phyloP scores from a whole-genome alignment of 2,329 filamentous ascomycete species.

The Ascochyta lentis region DNA sequence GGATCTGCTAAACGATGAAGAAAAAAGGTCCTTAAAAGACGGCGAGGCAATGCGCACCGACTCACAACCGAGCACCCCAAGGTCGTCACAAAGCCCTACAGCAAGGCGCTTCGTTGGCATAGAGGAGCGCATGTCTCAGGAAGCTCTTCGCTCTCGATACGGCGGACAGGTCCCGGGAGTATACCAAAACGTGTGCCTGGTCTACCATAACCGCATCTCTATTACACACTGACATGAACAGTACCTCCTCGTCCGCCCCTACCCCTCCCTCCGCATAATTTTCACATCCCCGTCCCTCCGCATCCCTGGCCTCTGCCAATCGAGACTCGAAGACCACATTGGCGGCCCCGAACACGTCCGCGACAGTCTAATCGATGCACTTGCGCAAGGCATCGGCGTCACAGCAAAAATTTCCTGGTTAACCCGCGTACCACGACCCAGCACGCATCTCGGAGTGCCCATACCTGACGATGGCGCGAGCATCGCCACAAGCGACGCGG shows the following conservation, averaged over 20 bases:
- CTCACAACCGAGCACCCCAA: conserved; percentile 64
- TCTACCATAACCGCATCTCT: too few relatives aligned
- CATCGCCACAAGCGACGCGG: background rate
- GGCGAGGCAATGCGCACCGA: conserved; percentile 64
- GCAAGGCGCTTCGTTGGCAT: conserved; percentile 39
- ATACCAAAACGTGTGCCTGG: conserved; percentile 60
- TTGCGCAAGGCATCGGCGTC: conserved; percentile 71
- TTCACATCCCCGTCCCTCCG: conserved; percentile 56
- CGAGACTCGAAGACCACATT: conserved; percentile 53
- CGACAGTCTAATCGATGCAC: conserved; percentile 61
- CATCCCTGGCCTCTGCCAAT: conserved; percentile 54
- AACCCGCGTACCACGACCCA: conserved; percentile 2
- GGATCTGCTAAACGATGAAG: conserved; percentile 44
- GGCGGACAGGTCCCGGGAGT: conserved; percentile 56
- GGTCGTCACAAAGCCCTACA: conserved; percentile 44
- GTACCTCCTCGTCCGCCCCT: conserved; percentile 56
- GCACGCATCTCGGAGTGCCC: background rate
- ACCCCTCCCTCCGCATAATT: conserved; percentile 54
- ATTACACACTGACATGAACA: conserved; percentile 22
- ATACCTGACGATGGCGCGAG: conserved; percentile 12
- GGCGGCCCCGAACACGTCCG: conserved; percentile 58
- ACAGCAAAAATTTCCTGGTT: conserved; percentile 75
- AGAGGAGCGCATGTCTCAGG: conserved; percentile 42
- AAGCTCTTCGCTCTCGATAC: conserved; percentile 42
- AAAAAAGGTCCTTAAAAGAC: conserved; percentile 63